These are phyloP conservation scores for Salinomyces thailandicus DNA, from an alignment of 2,329 filamentous ascomycete genomes.

Conservation along the genomic window DNA sequence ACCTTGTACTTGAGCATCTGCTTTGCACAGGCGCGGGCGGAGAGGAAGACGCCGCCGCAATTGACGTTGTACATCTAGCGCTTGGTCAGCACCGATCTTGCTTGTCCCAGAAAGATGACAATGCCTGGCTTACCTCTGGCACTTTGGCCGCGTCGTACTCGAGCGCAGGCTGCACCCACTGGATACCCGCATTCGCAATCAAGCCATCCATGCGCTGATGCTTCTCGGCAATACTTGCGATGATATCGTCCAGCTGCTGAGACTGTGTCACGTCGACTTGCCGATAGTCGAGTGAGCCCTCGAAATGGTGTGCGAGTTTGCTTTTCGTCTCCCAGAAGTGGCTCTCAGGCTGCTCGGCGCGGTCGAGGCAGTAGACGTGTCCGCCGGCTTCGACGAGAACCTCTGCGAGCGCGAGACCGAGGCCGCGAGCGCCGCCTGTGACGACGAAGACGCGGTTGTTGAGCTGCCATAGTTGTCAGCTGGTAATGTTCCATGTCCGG, in stretches of 20 bases:
- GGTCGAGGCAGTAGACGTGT: conserved; percentile 41
- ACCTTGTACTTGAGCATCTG: conserved; percentile 42
- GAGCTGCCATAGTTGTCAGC: conserved; percentile 10
- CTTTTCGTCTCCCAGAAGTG: conserved; percentile 34
- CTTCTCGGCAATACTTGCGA: conserved; percentile 19
- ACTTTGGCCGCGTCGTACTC: conserved; percentile 27
- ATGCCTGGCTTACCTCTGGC: conserved; percentile 13
- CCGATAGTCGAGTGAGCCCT: conserved; percentile 36
- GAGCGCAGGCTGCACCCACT: conserved; percentile 19
- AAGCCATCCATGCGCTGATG: conserved; percentile 22
- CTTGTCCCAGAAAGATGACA: no score
- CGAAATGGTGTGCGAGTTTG: conserved; percentile 27
- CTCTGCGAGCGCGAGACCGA: conserved; percentile 32
- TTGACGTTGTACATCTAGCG: conserved; percentile 40
- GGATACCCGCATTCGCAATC: conserved; percentile 23
- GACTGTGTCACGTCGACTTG: conserved; percentile 38
- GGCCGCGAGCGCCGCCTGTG: conserved; percentile 18
- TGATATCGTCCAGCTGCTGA: conserved; percentile 14
- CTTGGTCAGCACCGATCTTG: no score
- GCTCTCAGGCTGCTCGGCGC: conserved; percentile 31
- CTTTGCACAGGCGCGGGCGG: conserved; percentile 37
- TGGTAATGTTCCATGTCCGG: no score
- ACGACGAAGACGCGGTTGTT: conserved; percentile 14
- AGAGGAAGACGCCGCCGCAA: conserved; percentile 40
- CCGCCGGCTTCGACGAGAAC: conserved; percentile 39